Base-by-base conservation (phyloP, 2,329 filamentous ascomycete genomes). In the Sporothrix sp. region DNA sequence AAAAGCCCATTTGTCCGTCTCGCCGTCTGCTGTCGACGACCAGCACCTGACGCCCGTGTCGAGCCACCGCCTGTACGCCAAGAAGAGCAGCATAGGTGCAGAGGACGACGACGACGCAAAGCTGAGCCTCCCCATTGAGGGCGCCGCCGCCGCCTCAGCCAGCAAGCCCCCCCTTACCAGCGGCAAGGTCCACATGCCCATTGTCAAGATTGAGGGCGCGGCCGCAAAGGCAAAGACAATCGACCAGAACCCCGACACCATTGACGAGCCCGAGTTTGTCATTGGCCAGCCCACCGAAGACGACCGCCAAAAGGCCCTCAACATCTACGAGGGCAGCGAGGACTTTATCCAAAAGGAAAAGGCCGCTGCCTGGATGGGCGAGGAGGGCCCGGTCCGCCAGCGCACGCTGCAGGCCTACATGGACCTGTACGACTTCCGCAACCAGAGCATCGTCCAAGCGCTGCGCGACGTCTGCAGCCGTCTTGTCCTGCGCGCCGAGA, bases 291-390 rank as follows among this genome's bases (percentile, higher is more conserved):
- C 78, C 7, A 76, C 79, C 1, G 77, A 81, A 33, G 81, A 85
- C 52, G 89, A 95, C 59, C 75, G 78, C 18, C 79, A 85, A 58
- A 87, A 85, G 63, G 93, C 91, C 1, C 77, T 82, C 58, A 83
- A 82, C 61, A 88, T 98, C 36, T 97, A 80, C 63, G 84, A 91
- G 51, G 89, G 90, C 35, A 80, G 84, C 54, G 89, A 95, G 62
- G 82, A 87, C 47, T 85, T 90, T 53, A 82, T 93, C 20, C 75
- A 76, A 36, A 89, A 87, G 61, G 81, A 84, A 28, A 84, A 85
- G 62, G 88, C 90, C 14, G 89, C 90, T 23, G 78, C 88, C 25
- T 94, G 88, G 82, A 82, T 96, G 67, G 93, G 93, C 58, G 87
- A 93, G 59, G 79, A 83, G 55, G 78, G 78, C 0, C 71, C 71